Evolutionary conservation across 495 filamentous ascomycete species (phyloP).

Genomic region (Penicillium samsonianum): DNA sequence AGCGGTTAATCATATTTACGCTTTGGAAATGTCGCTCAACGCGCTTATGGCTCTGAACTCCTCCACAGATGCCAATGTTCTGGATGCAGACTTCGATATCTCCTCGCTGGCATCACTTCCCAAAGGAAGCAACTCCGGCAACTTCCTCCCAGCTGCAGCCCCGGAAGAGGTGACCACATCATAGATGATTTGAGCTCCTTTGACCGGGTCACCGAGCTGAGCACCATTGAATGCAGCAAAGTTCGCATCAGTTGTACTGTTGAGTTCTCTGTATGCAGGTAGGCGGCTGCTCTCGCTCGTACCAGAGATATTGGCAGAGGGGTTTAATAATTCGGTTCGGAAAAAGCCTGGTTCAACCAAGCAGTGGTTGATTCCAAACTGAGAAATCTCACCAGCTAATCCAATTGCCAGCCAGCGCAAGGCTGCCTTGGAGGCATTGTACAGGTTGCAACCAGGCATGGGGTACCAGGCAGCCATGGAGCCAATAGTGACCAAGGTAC

Average conservation of each 20-base stretch:
- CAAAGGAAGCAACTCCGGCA: no score
- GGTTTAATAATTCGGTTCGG: constrained; percentile 11
- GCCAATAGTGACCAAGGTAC: constrained; percentile 43
- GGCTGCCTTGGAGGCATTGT: constrained; percentile 57
- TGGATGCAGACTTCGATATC: no score
- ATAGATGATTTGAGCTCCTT: constrained; percentile 17
- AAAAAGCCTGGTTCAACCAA: constrained; percentile 50
- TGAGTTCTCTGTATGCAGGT: neutral
- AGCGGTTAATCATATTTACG: no score
- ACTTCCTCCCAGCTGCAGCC: no score
- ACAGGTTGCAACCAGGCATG: constrained; percentile 54
- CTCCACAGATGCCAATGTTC: no score
- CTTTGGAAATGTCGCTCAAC: no score
- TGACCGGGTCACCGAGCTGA: constrained; percentile 15
- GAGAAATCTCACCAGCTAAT: constrained; percentile 39
- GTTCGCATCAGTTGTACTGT: neutral
- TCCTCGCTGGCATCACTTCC: no score
- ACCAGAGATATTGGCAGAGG: constrained; percentile 5
- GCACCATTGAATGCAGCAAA: constrained; percentile 5
- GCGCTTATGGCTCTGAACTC: no score
- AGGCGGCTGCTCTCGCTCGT: neutral
- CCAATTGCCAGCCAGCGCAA: constrained; percentile 34
- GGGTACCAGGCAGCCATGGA: constrained; percentile 25
- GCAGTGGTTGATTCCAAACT: constrained; percentile 46
- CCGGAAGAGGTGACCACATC: constrained; percentile 15